A percentile compares a stretch with the other conserved stretches of the same genome.
phyloP scores from a whole-genome alignment of 2,329 filamentous ascomycete species.

The Monilinia laxa region DNA sequence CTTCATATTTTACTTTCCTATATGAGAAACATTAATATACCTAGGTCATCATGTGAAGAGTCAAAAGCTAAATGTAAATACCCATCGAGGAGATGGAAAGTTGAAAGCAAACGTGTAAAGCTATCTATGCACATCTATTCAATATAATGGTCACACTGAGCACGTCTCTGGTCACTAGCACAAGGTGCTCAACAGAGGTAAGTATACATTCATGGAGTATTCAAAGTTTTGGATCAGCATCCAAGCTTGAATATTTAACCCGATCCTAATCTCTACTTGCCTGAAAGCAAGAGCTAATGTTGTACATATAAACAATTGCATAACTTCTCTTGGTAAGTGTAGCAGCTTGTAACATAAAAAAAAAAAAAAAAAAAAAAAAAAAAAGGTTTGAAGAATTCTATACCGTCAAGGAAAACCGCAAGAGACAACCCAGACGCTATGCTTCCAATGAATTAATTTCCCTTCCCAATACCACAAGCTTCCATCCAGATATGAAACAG shows the following conservation, averaged over 20 bases:
- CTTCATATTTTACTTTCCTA: too few relatives aligned
- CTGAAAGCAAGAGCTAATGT: slow-evolving; percentile 31
- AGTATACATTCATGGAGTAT: slow-evolving; percentile 15
- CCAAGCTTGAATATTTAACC: slow-evolving; percentile 24
- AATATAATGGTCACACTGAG: background rate
- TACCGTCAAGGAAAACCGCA: slow-evolving; percentile 1
- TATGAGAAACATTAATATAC: too few relatives aligned
- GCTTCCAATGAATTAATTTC: slow-evolving; percentile 37
- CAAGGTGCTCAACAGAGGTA: background rate
- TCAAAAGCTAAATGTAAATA: too few relatives aligned
- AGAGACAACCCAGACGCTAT: slow-evolving; percentile 39
- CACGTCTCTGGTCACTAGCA: background rate
- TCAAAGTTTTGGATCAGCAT: slow-evolving; percentile 21
- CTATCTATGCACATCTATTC: too few relatives aligned
- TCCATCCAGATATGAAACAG: slow-evolving; percentile 31
- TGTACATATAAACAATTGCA: slow-evolving; percentile 38
- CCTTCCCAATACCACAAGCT: slow-evolving; percentile 25
- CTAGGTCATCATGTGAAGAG: too few relatives aligned
- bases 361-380: slow-evolving; percentile 35
- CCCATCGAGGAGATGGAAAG: background rate
- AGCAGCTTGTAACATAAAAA: slow-evolving; percentile 32
- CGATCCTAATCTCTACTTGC: slow-evolving; percentile 31
- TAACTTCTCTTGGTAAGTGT: slow-evolving; percentile 25
- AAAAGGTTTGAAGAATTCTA: slow-evolving; percentile 20
- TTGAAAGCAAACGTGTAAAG: too few relatives aligned